These are phyloP conservation scores for Tylopilus orsonianus DNA, from an alignment of 1,284 basidiomycete genomes.

Conservation along the genomic window DNA sequence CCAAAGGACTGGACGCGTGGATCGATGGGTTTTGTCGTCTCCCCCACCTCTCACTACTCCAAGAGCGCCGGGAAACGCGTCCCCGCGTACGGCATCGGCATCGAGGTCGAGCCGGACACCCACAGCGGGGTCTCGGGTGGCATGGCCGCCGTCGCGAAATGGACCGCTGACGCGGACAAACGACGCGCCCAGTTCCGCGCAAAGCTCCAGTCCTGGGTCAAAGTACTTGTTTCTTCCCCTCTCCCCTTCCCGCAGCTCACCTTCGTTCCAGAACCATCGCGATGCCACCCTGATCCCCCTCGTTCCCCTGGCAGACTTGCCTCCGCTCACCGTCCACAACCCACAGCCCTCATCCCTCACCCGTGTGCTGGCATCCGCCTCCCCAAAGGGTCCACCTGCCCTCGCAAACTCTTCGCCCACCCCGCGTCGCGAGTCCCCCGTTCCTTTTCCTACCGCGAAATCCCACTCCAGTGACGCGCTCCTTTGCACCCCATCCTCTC, in stretches of 20 bases:
- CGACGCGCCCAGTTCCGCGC: conserved; percentile 55
- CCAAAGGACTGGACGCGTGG: conserved; percentile 73
- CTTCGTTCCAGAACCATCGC: conserved; percentile 48
- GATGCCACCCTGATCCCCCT: conserved; percentile 46
- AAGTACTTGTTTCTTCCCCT: conserved; percentile 42
- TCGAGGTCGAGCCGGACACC: conserved; percentile 81
- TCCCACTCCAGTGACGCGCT: conserved; percentile 43
- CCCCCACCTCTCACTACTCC: conserved; percentile 65
- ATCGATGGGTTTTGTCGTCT: conserved; percentile 73
- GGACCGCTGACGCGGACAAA: conserved; percentile 67
- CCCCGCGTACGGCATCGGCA: conserved; percentile 78
- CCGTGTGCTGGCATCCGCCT: conserved; percentile 64
- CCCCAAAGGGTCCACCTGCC: conserved; percentile 55
- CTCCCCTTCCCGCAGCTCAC: conserved; percentile 3
- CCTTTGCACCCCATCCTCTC: conserved; percentile 52
- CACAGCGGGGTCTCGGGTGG: conserved; percentile 75
- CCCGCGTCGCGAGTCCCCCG: conserved; percentile 39
- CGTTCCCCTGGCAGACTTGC: conserved; percentile 66
- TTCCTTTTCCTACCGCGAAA: conserved; percentile 50
- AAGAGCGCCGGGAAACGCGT: conserved; percentile 64
- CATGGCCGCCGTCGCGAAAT: conserved; percentile 81
- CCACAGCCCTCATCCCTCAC: conserved; percentile 68
- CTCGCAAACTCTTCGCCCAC: conserved; percentile 37
- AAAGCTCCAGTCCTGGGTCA: conserved; percentile 64
- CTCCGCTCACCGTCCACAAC: conserved; percentile 45